These are phyloP conservation scores for Cryptococcus amylolentus DNA, from an alignment of 1,284 basidiomycete genomes.

Conservation along the genomic window DNA sequence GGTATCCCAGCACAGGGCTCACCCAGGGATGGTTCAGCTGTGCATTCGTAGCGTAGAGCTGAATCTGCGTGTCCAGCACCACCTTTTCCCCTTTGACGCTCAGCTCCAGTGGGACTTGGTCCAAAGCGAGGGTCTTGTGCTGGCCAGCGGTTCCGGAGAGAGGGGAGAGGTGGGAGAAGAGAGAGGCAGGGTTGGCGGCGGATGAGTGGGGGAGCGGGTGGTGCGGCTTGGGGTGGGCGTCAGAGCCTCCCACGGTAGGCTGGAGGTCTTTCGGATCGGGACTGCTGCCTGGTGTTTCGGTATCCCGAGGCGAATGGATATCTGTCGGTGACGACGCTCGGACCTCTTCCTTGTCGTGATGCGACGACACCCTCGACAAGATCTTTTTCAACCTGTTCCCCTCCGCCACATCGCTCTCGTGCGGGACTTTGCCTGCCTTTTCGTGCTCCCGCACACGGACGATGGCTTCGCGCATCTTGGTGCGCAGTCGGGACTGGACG, in stretches of 20 bases:
- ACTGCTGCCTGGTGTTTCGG: no score
- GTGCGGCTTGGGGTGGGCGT: constrained; percentile 25
- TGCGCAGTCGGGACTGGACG: constrained; percentile 63
- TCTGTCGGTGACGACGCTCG: no score
- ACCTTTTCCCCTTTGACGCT: constrained; percentile 27
- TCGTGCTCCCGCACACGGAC: constrained; percentile 31
- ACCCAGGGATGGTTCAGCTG: constrained; percentile 80
- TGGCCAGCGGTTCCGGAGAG: constrained; percentile 1
- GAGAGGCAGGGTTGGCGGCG: constrained; percentile 36
- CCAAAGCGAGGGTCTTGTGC: constrained; percentile 33
- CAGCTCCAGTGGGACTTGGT: constrained; percentile 27
- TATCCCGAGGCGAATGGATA: no score
- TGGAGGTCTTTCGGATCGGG: not conserved
- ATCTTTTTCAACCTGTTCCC: not conserved
- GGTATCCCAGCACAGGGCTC: constrained; percentile 74
- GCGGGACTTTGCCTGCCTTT: not conserved
- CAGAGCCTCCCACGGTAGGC: not conserved
- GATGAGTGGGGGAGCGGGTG: constrained; percentile 20
- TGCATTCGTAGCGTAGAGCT: constrained; percentile 83
- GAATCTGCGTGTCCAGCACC: constrained; percentile 61
- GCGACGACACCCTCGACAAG: not conserved
- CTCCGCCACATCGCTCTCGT: not conserved
- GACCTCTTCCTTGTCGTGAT: not conserved
- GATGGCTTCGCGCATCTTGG: constrained; percentile 62
- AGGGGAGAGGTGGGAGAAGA: constrained; percentile 18